Evolutionary conservation across 331 rosid genomes (phyloP), one percentile per base, ranked within the genome.

Genomic region (Erythrophleum ivorense): DNA sequence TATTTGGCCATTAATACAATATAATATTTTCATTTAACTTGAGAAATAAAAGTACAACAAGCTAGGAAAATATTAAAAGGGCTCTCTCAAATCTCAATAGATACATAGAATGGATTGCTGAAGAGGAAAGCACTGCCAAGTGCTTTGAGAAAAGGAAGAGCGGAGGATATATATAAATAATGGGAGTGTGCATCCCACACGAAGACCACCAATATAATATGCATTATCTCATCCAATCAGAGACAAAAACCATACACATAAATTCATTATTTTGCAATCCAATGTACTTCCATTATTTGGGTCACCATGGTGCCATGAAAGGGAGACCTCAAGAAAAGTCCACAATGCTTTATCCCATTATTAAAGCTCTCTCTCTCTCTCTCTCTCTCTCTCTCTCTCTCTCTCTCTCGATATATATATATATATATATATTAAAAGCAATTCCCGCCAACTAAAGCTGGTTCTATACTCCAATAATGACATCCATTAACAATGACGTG

Each of bases 111-210:
- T 88, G 95, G 97, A 86, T 84, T 86, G 92, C 80, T 91, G 95
- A 87, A 89, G 86, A 88, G 88, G 97, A 92, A 84, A 66, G 90
- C 98, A 94, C 46, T 34, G 21, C 91, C 63, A 67, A 78, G 55
- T 62, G 29, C 4, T 9, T 13, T 77, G 24, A 80, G 73, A 66
- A 78, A 63, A 79, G 69, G 79, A 72, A 75, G 58, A 86, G 89
- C 84, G 88, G 87, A 29, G 70, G 82, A 41, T 71, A 29, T 9
- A 64, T 90, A 86, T 89, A 63, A 85, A 74, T 87, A 86, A 86
- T 86, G 83, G 83, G 88, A 89, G 98, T 88, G 94, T 90, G 95
- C 82, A 86, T 89, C 84, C 96, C 96, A 92, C 88, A 81, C 84
- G 94, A 90, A 80, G 41, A 76, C 86, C 97, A 90, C 94, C 90